A percentile compares a stretch with the other conserved stretches of the same genome.
These are phyloP conservation scores for Fusarium gaditjirri DNA, from an alignment of 2,329 filamentous ascomycete genomes.

Conservation along the genomic window DNA sequence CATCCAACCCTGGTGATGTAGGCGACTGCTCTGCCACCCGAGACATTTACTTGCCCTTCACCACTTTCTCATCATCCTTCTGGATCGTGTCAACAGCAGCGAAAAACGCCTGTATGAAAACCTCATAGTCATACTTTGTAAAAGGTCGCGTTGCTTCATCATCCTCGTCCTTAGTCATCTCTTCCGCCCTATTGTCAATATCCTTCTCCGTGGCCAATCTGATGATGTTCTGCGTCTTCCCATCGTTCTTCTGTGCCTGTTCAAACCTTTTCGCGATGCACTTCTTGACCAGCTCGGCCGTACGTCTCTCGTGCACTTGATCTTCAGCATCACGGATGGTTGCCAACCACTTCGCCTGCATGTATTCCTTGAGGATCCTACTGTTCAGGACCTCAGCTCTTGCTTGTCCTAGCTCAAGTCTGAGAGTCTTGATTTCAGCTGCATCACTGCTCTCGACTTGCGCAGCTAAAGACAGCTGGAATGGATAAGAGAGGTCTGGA, in stretches of 20 bases:
- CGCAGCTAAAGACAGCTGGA: neutral
- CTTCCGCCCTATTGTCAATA: neutral
- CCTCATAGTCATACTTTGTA: neutral
- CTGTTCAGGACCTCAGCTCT: neutral
- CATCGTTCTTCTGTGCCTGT: fast-evolving
- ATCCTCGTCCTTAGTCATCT: neutral
- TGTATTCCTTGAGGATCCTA: neutral
- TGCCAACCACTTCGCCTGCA: neutral
- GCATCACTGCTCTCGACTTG: fast-evolving
- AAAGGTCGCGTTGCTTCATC: neutral
- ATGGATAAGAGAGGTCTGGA: neutral
- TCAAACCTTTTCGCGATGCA: neutral
- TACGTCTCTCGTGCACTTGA: fast-evolving
- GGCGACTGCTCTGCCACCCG: fast-evolving
- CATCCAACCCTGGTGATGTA: no score
- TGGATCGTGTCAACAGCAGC: neutral
- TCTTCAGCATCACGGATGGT: neutral
- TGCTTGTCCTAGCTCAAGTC: neutral
- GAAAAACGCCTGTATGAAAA: neutral
- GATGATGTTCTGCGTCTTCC: neutral
- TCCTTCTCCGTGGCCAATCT: neutral
- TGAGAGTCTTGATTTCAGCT: neutral
- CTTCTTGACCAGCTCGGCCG: neutral
- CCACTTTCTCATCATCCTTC: neutral
- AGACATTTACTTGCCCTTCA: fast-evolving